Evolutionary conservation across 164 flowering plant species (phyloP).

Genomic region (Magnolia kwangsiensis): DNA sequence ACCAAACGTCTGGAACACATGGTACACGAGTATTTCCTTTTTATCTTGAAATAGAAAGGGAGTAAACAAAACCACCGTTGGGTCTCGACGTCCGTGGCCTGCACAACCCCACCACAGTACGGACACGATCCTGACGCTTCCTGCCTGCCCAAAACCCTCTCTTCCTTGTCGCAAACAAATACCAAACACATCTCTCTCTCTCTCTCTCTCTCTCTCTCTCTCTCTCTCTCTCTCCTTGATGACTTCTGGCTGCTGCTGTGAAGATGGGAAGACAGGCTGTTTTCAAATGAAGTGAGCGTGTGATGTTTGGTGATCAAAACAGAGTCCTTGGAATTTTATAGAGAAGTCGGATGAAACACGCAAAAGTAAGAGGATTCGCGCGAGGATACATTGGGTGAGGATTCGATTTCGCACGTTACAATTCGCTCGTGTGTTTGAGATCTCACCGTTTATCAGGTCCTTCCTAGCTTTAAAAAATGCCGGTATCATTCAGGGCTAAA

Average conservation of each 20-base stretch:
- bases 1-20: constrained; percentile 53
- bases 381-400: not conserved
- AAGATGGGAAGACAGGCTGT: not conserved
- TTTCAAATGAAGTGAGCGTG: not conserved
- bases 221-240: not conserved
- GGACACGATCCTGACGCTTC: constrained; percentile 79
- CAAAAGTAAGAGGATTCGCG: not conserved
- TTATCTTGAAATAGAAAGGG: constrained; percentile 53
- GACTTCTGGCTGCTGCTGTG: not conserved
- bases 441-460: no score
- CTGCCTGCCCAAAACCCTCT: constrained; percentile 58
- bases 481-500: no score
- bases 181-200: constrained; percentile 61
- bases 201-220: constrained; percentile 19
- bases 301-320: not conserved
- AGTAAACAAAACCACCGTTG: constrained; percentile 73
- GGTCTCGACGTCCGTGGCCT: constrained; percentile 65
- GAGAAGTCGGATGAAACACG: not conserved
- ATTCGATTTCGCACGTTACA: no score
- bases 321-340: not conserved
- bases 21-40: constrained; percentile 56
- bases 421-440: no score
- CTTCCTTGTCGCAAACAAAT: constrained; percentile 72
- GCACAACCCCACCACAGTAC: constrained; percentile 72
- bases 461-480: no score